Conservation (phyloP, 2,329 filamentous ascomycete genomes). For the Hortaea werneckii region DNA sequence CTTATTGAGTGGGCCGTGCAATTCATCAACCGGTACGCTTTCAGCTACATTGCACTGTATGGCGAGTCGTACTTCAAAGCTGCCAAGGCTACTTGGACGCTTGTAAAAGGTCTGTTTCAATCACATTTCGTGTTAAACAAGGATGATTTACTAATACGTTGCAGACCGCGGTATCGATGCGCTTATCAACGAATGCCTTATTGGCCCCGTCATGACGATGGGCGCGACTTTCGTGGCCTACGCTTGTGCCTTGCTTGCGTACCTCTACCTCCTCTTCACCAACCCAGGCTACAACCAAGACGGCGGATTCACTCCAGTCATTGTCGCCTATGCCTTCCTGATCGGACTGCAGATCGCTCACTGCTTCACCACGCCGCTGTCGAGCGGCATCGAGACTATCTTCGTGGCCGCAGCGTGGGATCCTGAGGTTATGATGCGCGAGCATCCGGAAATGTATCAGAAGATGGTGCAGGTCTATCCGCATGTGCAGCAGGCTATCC, state of each 20-base stretch:
- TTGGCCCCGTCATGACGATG: conserved; percentile 39
- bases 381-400: conserved; percentile 81
- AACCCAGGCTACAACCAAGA: conserved; percentile 64
- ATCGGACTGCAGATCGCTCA: conserved; percentile 85
- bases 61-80: conserved; percentile 79
- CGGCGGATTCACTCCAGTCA: conserved; percentile 61
- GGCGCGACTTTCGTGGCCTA: conserved; percentile 78
- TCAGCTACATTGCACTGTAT: conserved; percentile 81
- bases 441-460: conserved; percentile 73
- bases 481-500: conserved; percentile 31
- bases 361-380: conserved; percentile 79
- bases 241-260: conserved; percentile 68
- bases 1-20: conserved; percentile 76
- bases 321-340: conserved; percentile 77
- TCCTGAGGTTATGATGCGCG: conserved; percentile 62
- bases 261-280: conserved; percentile 78
- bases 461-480: conserved; percentile 76
- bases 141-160: background rate
- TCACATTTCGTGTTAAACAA: conserved; percentile 11
- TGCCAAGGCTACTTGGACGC: conserved; percentile 75
- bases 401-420: conserved; percentile 69
- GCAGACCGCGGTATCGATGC: conserved; percentile 86
- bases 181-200: conserved; percentile 78
- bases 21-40: conserved; percentile 63
- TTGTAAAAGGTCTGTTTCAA: conserved; percentile 25